Conservation (phyloP, 805 yeast species). For the Candida tallmaniae region DNA sequence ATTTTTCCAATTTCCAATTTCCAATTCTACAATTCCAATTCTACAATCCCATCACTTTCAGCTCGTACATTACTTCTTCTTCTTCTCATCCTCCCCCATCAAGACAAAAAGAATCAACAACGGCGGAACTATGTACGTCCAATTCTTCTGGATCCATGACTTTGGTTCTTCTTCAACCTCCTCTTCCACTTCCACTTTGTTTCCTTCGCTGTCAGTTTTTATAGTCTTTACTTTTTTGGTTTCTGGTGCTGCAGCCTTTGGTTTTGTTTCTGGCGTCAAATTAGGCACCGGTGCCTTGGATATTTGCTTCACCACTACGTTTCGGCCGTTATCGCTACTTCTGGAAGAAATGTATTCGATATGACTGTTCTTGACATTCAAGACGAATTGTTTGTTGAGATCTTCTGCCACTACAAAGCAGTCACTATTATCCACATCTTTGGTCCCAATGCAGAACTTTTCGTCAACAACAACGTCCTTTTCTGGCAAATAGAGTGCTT, state of each 20-base stretch:
- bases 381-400: slow-evolving; percentile 9
- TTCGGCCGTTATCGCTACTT: not conserved
- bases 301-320: slow-evolving; percentile 1
- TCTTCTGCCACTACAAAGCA: slow-evolving; percentile 21
- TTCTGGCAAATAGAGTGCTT: slow-evolving; percentile 4
- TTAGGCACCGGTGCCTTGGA: slow-evolving; percentile 24
- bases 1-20: too few species aligned
- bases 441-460: slow-evolving; percentile 23
- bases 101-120: slow-evolving; percentile 32
- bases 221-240: slow-evolving; percentile 7
- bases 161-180: slow-evolving; percentile 23
- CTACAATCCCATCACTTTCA: too few species aligned
- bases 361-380: slow-evolving; percentile 3
- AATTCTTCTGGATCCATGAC: slow-evolving; percentile 56
- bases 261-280: slow-evolving; percentile 18
- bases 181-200: slow-evolving; percentile 17
- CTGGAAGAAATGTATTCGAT: slow-evolving; percentile 5
- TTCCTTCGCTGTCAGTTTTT: slow-evolving; percentile 12
- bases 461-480: slow-evolving; percentile 2
- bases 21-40: too few species aligned
- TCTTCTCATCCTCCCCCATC: slow-evolving; percentile 16
- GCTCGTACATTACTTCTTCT: slow-evolving; percentile 1
- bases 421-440: slow-evolving; percentile 22
- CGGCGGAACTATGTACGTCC: slow-evolving; percentile 58
- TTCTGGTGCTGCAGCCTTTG: slow-evolving; percentile 5